phyloP scores from a whole-genome alignment of 345 rosid species.

The Excoecaria agallocha region DNA sequence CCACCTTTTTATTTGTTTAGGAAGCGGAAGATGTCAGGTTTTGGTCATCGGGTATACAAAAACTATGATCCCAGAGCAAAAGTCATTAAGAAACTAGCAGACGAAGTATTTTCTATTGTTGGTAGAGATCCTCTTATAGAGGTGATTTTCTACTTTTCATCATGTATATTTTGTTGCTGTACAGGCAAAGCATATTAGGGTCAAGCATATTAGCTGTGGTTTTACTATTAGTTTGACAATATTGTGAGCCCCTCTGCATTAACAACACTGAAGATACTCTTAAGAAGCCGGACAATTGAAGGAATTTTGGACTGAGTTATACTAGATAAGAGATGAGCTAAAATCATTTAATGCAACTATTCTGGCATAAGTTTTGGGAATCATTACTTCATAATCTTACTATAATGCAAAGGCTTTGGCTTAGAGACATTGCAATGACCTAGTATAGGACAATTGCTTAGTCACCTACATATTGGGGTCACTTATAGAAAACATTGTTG shows the following conservation, averaged over 20 bases:
- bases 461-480: too few species aligned
- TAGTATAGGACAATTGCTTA: too few species aligned
- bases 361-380: background rate
- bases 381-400: background rate
- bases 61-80: constrained; percentile 97
- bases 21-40: constrained; percentile 99
- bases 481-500: too few species aligned
- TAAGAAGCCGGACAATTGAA: background rate
- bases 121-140: constrained; percentile 98
- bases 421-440: background rate
- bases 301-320: background rate
- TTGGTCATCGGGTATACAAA: constrained; percentile 98
- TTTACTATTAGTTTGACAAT: background rate
- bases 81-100: constrained; percentile 85
- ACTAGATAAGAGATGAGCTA: background rate
- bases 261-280: background rate
- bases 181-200: background rate
- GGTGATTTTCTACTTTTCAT: constrained; percentile 41
- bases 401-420: background rate
- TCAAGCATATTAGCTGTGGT: background rate
- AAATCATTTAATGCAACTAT: background rate
- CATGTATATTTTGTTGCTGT: background rate
- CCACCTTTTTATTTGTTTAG: constrained; percentile 28
- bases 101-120: constrained; percentile 92
- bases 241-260: background rate